Base-by-base conservation (phyloP, 225 moss, liverwort and hornwort genomes). In the Pseudoscleropodium purum region DNA sequence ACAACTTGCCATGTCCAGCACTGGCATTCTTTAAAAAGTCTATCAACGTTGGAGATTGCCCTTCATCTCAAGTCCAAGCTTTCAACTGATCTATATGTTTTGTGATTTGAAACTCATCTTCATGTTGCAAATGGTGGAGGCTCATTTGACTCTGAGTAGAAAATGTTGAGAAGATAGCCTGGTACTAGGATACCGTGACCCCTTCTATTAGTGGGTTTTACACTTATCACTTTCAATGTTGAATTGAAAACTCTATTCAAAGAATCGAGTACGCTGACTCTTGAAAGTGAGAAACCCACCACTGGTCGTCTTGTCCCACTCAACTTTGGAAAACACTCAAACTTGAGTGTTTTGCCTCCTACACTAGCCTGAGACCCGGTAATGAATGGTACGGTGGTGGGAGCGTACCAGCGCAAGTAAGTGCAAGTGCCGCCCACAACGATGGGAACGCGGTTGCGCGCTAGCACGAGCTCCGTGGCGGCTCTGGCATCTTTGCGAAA, bases 401-500 rank as follows among this genome's bases (percentile, higher is more conserved):
- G 52, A 66, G 54, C 90, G 29, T 91, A 95, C 94, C 93, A 85
- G 82, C 91, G 91, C 84, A 95, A 79, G 88, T 94, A 94, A 65
- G 70, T 95, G 86, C 94, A 91, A 23, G 95, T 92, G 90, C 95
- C 95, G 78, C 95, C 94, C 61, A 92, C 93, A 15, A 95, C 93
- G 75, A 95, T 95, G 33, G 95, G 94, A 4, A 94, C 93, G 45
- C 86, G 84, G 73, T 93, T 92, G 79, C 83, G 84, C 27, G 88
- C 89, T 29, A 94, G 90, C 72, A 94, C 92, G 52, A 91, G 87
- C 90, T 92, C 87, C 47, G 95, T 93, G 39, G 94, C 92, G 19
- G 88, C 90, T 88, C 92, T 88, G 41, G 93, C 91, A 65, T 95
- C 93, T 41, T 92, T 78, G 88, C 82, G 81, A n/a, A 94, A 94